These are phyloP conservation scores for Lindgomyces ingoldianus DNA, from an alignment of 495 filamentous ascomycete species.

Conservation along the genomic window DNA sequence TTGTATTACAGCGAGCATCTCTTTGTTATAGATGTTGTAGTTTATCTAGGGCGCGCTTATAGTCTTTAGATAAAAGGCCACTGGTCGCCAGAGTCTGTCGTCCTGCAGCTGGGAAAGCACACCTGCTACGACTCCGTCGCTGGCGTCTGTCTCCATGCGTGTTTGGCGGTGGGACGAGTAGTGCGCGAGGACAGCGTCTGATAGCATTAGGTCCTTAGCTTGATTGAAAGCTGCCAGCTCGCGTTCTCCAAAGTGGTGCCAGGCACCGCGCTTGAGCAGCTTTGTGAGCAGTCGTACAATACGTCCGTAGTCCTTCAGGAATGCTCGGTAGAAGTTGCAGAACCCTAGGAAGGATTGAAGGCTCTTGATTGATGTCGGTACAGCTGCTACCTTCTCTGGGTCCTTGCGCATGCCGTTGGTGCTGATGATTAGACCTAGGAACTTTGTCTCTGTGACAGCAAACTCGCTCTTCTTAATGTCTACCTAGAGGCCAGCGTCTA, in stretches of 20 bases:
- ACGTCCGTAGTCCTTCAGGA: constrained; percentile 39
- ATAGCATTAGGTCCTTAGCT: constrained; percentile 51
- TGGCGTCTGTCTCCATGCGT: constrained; percentile 17
- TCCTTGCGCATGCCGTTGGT: constrained; percentile 6
- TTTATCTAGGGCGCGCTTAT: constrained; percentile 30
- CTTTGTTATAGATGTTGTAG: constrained; percentile 45
- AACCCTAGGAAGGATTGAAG: constrained; percentile 44
- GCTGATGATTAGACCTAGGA: constrained; percentile 8
- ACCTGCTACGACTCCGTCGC: constrained; percentile 28
- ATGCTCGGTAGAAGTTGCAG: constrained; percentile 45
- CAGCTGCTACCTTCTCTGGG: constrained; percentile 1
- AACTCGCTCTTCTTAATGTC: constrained; percentile 44
- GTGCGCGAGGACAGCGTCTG: constrained; percentile 34
- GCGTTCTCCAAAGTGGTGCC: constrained; percentile 52
- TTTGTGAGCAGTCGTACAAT: constrained; percentile 21
- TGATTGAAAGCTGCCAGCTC: background rate
- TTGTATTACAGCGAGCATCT: constrained; percentile 45
- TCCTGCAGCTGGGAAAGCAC: constrained; percentile 38
- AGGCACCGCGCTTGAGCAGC: constrained; percentile 27
- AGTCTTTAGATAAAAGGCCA: constrained; percentile 41
- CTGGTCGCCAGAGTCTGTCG: constrained; percentile 31
- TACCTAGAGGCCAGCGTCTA: constrained; percentile 28
- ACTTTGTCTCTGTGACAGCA: constrained; percentile 17
- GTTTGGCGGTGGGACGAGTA: constrained; percentile 37
- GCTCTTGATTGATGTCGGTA: constrained; percentile 2